Percentiles rank a stretch among this genome's conserved stretches.
phyloP scores from a whole-genome alignment of 768 basidiomycete species.

The Harrya chromipes region DNA sequence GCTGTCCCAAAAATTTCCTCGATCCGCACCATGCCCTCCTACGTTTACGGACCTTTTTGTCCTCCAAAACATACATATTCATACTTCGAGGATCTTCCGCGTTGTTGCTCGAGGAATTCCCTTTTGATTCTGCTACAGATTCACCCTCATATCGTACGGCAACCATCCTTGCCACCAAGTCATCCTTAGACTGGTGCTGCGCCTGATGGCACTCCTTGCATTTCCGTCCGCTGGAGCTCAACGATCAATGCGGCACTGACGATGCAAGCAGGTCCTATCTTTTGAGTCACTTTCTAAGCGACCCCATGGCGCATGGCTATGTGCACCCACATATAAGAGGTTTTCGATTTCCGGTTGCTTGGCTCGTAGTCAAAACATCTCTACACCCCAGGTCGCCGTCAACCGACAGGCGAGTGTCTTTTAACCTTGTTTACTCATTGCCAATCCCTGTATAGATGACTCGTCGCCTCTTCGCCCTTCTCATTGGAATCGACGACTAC shows the following conservation, averaged over 20 bases:
- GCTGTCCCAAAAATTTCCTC: background rate
- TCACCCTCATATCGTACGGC: conserved; percentile 6
- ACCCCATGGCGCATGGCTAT: conserved; percentile 6
- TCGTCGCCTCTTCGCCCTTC: conserved; percentile 56
- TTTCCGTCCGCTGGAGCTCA: conserved; percentile 18
- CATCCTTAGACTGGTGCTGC: conserved; percentile 2
- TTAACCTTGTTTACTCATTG: conserved; percentile 1
- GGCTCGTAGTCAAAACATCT: conserved; percentile 10
- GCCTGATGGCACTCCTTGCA: conserved; percentile 12
- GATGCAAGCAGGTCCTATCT: background rate
- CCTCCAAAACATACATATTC: background rate
- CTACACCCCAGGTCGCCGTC: background rate
- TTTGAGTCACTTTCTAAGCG: background rate
- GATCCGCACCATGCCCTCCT: conserved; percentile 1
- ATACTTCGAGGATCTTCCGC: background rate
- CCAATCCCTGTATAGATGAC: conserved; percentile 33
- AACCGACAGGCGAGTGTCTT: conserved; percentile 9
- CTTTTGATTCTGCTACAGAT: conserved; percentile 1
- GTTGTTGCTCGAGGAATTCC: background rate
- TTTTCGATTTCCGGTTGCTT: background rate
- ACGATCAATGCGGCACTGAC: conserved; percentile 4
- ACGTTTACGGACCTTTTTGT: conserved; percentile 2
- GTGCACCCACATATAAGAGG: conserved; percentile 18
- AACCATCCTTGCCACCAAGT: background rate
- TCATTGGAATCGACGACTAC: conserved; percentile 70